phyloP scores from a whole-genome alignment of 1,284 basidiomycete genomes.

The Phenoliferia sp. region DNA sequence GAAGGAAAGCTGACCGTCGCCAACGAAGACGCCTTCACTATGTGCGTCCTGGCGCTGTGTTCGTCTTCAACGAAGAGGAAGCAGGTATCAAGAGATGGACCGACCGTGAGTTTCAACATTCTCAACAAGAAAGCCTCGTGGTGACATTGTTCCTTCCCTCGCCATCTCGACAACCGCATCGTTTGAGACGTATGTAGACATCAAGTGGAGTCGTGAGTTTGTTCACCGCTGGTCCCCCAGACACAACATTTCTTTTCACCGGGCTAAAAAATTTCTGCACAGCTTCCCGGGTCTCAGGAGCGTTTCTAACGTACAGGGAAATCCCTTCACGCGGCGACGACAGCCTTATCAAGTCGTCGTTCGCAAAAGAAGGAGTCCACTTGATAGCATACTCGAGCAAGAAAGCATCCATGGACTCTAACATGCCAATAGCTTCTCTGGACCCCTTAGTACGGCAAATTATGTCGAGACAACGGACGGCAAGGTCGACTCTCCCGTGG shows the following conservation, averaged over 20 bases:
- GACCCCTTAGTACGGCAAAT: no score
- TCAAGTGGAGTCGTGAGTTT: constrained; percentile 38
- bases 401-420: no score
- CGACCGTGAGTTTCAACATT: constrained; percentile 14
- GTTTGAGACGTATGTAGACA: constrained; percentile 6
- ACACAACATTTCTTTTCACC: background rate
- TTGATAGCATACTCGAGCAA: constrained; percentile 34
- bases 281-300: constrained; percentile 38
- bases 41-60: constrained; percentile 34
- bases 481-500: background rate
- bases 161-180: background rate
- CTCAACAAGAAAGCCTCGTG: background rate
- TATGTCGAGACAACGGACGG: background rate
- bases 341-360: constrained; percentile 35
- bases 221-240: background rate
- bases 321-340: constrained; percentile 27
- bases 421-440: no score
- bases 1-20: background rate
- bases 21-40: constrained; percentile 29
- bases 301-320: constrained; percentile 38
- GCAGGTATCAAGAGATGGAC: constrained; percentile 38
- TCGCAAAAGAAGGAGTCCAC: constrained; percentile 35
- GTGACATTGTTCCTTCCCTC: background rate
- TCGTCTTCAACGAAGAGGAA: constrained; percentile 38
- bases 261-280: background rate